These are phyloP conservation scores for Ananas comosus DNA, from an alignment of 176 grass and related monocot species.

Conservation along the genomic window DNA sequence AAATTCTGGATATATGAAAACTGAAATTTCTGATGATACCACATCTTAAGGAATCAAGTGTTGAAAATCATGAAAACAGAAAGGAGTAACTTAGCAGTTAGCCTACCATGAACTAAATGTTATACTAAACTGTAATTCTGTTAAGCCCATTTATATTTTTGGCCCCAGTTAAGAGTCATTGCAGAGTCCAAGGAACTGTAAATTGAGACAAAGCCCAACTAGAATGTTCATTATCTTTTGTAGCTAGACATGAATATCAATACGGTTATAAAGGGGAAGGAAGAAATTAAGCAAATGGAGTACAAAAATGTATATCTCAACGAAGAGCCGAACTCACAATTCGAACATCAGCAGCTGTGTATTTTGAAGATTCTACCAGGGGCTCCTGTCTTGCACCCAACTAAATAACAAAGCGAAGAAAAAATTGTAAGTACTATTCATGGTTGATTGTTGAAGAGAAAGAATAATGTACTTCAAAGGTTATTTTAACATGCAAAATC, in stretches of 20 bases:
- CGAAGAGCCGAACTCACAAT: constrained; percentile 8
- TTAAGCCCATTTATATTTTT: no score
- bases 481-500: neutral
- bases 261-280: neutral
- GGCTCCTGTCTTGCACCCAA: constrained; percentile 19
- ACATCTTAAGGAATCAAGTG: no score
- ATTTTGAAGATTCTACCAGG: constrained; percentile 14
- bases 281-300: neutral
- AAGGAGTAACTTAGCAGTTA: no score
- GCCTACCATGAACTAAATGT: no score
- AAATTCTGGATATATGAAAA: no score
- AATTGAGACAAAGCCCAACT: no score
- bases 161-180: no score
- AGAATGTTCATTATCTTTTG: neutral
- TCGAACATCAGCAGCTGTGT: constrained; percentile 19
- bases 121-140: no score
- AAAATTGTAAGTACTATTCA: neutral
- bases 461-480: neutral
- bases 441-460: neutral
- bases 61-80: no score
- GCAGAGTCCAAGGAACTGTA: no score
- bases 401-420: neutral
- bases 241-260: neutral
- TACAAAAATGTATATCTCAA: neutral
- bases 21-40: no score